Evolutionary conservation across 2,329 filamentous ascomycete genomes (phyloP).

Genomic region (Dactylonectria estremocensis): DNA sequence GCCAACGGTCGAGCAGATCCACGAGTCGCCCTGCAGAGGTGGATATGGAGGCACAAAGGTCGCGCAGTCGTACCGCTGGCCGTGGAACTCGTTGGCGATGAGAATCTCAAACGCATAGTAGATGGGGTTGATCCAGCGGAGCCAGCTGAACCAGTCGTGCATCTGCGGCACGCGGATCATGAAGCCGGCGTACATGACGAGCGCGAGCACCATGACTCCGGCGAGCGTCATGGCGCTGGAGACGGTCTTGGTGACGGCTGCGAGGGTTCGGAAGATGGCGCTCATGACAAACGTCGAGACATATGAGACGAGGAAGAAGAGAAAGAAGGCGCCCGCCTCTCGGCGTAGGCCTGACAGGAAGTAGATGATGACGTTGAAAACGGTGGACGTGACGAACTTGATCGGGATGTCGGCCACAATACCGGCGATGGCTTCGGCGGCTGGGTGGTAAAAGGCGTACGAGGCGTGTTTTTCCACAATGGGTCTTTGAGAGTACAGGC

Average conservation of each 20-base stretch:
- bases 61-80: conserved; percentile 67
- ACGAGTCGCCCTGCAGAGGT: conserved; percentile 56
- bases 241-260: conserved; percentile 76
- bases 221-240: conserved; percentile 68
- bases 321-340: conserved; percentile 78
- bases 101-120: conserved; percentile 79
- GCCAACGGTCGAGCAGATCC: conserved; percentile 66
- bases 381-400: conserved; percentile 53
- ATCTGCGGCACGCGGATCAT: conserved; percentile 62
- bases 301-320: conserved; percentile 80
- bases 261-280: conserved; percentile 82
- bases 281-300: conserved; percentile 70
- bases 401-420: conserved; percentile 56
- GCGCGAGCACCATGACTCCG: conserved; percentile 68
- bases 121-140: conserved; percentile 78
- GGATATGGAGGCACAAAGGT: conserved; percentile 60
- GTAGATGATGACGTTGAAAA: conserved; percentile 68
- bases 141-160: conserved; percentile 81
- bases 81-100: conserved; percentile 78
- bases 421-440: conserved; percentile 40
- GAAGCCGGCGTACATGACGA: conserved; percentile 51
- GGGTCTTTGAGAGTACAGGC: conserved; percentile 41
- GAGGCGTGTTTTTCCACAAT: conserved; percentile 49
- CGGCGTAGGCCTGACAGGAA: conserved; percentile 67
- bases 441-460: conserved; percentile 56